A percentile compares a stretch with the other conserved stretches of the same genome.
phyloP scores from a whole-genome alignment of 2,329 filamentous ascomycete genomes.

The Arthroderma uncinatum region DNA sequence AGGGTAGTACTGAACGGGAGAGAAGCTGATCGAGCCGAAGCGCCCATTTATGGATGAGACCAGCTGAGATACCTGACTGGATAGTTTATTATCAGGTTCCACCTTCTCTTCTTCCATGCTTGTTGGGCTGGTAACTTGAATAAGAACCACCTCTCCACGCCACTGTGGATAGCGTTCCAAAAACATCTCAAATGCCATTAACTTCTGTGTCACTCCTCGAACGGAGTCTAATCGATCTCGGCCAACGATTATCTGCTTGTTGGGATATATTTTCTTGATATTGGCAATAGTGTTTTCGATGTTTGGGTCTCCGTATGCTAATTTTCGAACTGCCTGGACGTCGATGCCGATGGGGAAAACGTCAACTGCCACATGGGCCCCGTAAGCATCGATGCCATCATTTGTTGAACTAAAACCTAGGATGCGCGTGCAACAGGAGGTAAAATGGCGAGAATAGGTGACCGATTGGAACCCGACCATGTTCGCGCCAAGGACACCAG shows the following conservation, averaged over 20 bases:
- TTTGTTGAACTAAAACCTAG: conserved; percentile 81
- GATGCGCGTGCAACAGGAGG: conserved; percentile 84
- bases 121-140: conserved; percentile 87
- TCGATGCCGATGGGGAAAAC: conserved; percentile 95
- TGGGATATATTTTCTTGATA: conserved; percentile 67
- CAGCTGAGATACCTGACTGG: conserved; percentile 79
- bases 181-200: conserved; percentile 89
- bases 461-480: conserved; percentile 93
- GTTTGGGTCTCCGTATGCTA: conserved; percentile 60
- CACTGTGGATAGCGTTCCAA: conserved; percentile 83
- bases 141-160: conserved; percentile 82
- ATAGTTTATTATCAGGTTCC: conserved; percentile 66
- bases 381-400: conserved; percentile 78
- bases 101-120: conserved; percentile 68
- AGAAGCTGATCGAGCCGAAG: conserved; percentile 78
- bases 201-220: conserved; percentile 85
- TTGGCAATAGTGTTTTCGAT: conserved; percentile 61
- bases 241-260: conserved; percentile 89
- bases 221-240: conserved; percentile 89
- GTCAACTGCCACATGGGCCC: conserved; percentile 76
- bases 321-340: conserved; percentile 61
- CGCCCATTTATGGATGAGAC: conserved; percentile 84
- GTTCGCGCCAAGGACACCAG: conserved; percentile 81
- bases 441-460: conserved; percentile 89
- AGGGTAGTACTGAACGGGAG: conserved; percentile 87